Percentiles rank a stretch among this genome's conserved stretches.
These are phyloP conservation scores for Fusarium decemcellulare DNA, from an alignment of 2,329 filamentous ascomycete genomes.

Conservation along the genomic window DNA sequence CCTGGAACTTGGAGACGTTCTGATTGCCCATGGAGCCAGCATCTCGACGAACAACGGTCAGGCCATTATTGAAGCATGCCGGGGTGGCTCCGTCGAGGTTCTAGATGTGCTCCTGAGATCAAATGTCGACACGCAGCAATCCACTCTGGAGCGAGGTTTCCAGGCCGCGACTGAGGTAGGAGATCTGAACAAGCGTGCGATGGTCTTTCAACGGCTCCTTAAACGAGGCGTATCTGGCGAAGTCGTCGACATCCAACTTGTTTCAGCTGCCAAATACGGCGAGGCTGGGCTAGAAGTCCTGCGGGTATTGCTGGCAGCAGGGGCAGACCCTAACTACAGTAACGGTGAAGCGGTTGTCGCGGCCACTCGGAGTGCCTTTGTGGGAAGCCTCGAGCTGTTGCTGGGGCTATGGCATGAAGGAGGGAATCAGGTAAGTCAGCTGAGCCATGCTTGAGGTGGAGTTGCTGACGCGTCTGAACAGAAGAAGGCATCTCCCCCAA, in stretches of 20 bases:
- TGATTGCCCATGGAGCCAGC: slow-evolving; percentile 67
- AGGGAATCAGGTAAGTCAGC: slow-evolving; percentile 56
- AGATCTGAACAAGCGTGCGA: slow-evolving; percentile 63
- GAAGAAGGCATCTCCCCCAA: slow-evolving; percentile 62
- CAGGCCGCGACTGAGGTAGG: slow-evolving; percentile 68
- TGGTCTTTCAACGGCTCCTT: slow-evolving; percentile 66
- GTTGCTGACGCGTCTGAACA: slow-evolving; percentile 46
- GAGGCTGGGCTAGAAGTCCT: slow-evolving; percentile 64
- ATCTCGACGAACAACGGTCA: slow-evolving; percentile 66
- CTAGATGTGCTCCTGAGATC: slow-evolving; percentile 64
- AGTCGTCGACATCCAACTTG: slow-evolving; percentile 66
- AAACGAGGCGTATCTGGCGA: slow-evolving; percentile 65
- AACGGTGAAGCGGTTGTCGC: slow-evolving; percentile 69
- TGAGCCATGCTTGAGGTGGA: slow-evolving; percentile 6
- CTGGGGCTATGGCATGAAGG: slow-evolving; percentile 61
- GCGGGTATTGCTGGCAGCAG: slow-evolving; percentile 64
- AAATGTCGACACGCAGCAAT: slow-evolving; percentile 54
- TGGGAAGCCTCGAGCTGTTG: slow-evolving; percentile 65
- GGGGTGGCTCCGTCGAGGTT: slow-evolving; percentile 64
- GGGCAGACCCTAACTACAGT: slow-evolving; percentile 69
- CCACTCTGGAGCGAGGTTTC: slow-evolving; percentile 65
- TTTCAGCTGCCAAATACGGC: slow-evolving; percentile 66
- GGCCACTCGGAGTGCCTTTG: slow-evolving; percentile 65
- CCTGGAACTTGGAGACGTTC: slow-evolving; percentile 62
- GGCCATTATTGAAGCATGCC: slow-evolving; percentile 68